These are phyloP conservation scores for Rhodotorula diobovata DNA, from an alignment of 768 basidiomycete species.

Conservation along the genomic window DNA sequence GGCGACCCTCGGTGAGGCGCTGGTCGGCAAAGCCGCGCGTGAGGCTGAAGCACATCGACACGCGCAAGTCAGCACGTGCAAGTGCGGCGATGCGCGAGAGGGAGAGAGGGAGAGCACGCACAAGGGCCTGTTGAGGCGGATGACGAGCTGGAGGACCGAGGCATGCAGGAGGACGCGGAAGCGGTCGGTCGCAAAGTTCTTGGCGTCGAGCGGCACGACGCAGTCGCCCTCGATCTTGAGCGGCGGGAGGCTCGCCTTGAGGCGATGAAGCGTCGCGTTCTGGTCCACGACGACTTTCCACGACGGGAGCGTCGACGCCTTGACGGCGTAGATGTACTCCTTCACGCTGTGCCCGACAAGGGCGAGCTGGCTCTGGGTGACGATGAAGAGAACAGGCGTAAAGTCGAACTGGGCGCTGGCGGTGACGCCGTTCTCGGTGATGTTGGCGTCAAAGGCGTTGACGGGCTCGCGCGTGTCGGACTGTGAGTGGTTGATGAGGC, in stretches of 20 bases:
- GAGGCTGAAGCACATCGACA: constrained; percentile 12
- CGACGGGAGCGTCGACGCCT: constrained; percentile 7
- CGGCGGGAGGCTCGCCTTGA: constrained; percentile 7
- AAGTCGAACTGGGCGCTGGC: constrained; percentile 10
- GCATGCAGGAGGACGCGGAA: constrained; percentile 26
- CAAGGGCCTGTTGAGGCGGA: constrained; percentile 35
- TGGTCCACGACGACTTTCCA: constrained; percentile 11
- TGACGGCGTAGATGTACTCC: constrained; percentile 18
- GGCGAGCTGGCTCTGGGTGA: constrained; percentile 11
- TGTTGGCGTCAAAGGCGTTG: constrained; percentile 28
- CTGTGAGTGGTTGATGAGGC: constrained; percentile 6
- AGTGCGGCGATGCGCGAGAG: too few relatives aligned
- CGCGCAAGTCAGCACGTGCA: not conserved
- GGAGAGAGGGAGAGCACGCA: constrained; percentile 4
- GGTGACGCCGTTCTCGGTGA: constrained; percentile 8
- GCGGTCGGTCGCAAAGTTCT: constrained; percentile 14
- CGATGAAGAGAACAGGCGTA: constrained; percentile 21
- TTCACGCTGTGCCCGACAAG: constrained; percentile 2
- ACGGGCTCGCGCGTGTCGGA: constrained; percentile 29
- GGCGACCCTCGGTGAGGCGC: constrained; percentile 8
- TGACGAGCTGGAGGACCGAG: constrained; percentile 4
- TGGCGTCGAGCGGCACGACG: constrained; percentile 13
- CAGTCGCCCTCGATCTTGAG: constrained; percentile 8
- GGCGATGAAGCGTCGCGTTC: constrained; percentile 20
- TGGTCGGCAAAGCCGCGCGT: constrained; percentile 25